A percentile compares a stretch with the other conserved stretches of the same genome.
phyloP scores from a whole-genome alignment of 1,284 basidiomycete genomes.

The Malassezia vespertilionis region DNA sequence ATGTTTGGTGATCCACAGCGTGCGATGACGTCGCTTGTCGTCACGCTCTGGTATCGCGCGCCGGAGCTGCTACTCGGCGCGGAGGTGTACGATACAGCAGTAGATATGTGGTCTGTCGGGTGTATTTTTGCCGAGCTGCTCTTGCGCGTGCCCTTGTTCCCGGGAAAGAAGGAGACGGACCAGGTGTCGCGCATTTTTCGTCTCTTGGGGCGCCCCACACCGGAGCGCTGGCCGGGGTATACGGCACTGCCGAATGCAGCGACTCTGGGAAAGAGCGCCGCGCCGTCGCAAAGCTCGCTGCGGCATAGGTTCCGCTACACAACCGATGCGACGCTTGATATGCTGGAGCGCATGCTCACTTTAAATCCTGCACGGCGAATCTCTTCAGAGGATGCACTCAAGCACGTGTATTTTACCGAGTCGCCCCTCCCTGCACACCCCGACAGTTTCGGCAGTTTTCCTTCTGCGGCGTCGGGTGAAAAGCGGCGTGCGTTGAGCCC shows the following conservation, averaged over 20 bases:
- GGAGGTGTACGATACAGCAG: slow-evolving; percentile 28
- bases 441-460: slow-evolving; percentile 92
- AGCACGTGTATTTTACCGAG: slow-evolving; percentile 87
- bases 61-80: slow-evolving; percentile 31
- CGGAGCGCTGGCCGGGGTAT: slow-evolving; percentile 75
- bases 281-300: not conserved
- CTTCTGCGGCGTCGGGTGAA: slow-evolving; percentile 90
- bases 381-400: slow-evolving; percentile 71
- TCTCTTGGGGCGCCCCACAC: slow-evolving; percentile 77
- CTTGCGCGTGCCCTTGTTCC: slow-evolving; percentile 82
- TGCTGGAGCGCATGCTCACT: slow-evolving; percentile 68
- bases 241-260: slow-evolving; percentile 65
- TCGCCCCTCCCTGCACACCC: slow-evolving; percentile 90
- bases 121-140: slow-evolving; percentile 97
- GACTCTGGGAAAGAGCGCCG: slow-evolving; percentile 46
- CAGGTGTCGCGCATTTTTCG: slow-evolving; percentile 70
- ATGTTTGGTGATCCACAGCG: slow-evolving; percentile 86
- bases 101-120: slow-evolving; percentile 70
- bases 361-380: slow-evolving; percentile 81
- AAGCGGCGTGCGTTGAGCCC: no score
- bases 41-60: slow-evolving; percentile 88
- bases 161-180: slow-evolving; percentile 88
- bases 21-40: slow-evolving; percentile 91
- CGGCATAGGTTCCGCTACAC: slow-evolving; percentile 56
- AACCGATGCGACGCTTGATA: slow-evolving; percentile 64